Evolutionary conservation across 2,329 filamentous ascomycete species (phyloP).

Genomic region (Didymella pomorum): DNA sequence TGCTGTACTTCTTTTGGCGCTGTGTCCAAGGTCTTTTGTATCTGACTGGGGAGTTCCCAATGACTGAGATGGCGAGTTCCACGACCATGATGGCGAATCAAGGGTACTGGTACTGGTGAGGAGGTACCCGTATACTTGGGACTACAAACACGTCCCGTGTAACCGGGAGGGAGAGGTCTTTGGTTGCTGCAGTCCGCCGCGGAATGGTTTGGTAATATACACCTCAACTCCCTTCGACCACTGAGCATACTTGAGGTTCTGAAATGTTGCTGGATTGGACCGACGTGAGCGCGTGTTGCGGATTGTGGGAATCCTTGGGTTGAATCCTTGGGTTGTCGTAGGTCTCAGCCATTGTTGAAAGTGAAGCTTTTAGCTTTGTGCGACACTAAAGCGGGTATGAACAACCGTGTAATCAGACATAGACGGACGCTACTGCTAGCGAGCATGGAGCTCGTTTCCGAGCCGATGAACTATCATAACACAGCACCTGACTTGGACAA

Average conservation of each 20-base stretch:
- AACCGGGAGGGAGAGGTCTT: not conserved
- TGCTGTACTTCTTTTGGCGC: not conserved
- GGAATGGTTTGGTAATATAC: not conserved
- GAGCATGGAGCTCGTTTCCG: not conserved
- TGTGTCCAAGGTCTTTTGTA: slow-evolving; percentile 6
- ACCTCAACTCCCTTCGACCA: not conserved
- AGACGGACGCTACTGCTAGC: not conserved
- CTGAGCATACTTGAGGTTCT: not conserved
- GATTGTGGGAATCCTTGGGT: not conserved
- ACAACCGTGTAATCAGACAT: not conserved
- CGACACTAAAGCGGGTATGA: not conserved
- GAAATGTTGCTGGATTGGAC: slow-evolving; percentile 1
- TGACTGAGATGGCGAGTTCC: not conserved
- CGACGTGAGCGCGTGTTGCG: not conserved
- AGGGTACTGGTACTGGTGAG: slow-evolving; percentile 6
- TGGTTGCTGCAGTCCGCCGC: not conserved
- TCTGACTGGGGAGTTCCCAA: not conserved
- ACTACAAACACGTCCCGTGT: slow-evolving; percentile 3
- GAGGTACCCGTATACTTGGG: slow-evolving; percentile 15
- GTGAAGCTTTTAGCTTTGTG: not conserved
- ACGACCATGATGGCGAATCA: slow-evolving; percentile 1
- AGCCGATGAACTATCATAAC: not conserved
- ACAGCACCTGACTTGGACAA: not conserved
- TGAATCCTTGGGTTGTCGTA: too few relatives aligned
- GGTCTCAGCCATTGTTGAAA: too few relatives aligned